Base-by-base conservation (phyloP, 1,284 basidiomycete species). In the Trichosporon coremiiforme region DNA sequence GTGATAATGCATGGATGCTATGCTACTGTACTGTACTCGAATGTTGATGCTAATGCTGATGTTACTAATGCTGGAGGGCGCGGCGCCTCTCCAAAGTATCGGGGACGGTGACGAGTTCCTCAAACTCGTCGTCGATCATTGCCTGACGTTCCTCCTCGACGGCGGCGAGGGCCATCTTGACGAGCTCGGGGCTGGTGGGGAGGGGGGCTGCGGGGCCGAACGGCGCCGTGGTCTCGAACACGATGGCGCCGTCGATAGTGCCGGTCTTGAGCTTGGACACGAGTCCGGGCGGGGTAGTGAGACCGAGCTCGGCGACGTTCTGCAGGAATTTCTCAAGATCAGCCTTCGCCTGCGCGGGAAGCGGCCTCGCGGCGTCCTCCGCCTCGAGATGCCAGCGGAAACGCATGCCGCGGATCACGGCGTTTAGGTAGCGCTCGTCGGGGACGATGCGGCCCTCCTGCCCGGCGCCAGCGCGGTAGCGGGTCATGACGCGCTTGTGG, bases 391-490 rank as follows among this genome's bases (percentile, higher is more conserved):
- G 2, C 66, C 68, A 74, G 15, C 55, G 47, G n/a, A 31, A 15
- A 6, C n/a, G 6, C 25, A 68, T 33, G 2, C 73, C 75, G 0
- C 57, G 38, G 22, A 75, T 72, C n/a, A 75, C 65, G 0, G 71
- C 67, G 12, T 73, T 55, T 65, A 76, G 77, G 66, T 75, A 78
- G 3, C 65, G 64, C 31, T 70, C 68, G 31, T 73, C 71, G 15
- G 70, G 71, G 31, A 55, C 47, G 29, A 57, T 45, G 41, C 29
- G n/a, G 9, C 36, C 65, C 45, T 60, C 70, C 35, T 68, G 50
- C 22, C 25, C 63, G 4, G 17, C n/a, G 17, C 57, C 60, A 7
- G 60, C 53, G 12, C 25, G 22, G 9, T 68, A 55, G 20, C 45
- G 53, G 22, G 2, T n/a, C 20, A 55, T 62, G 17, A 69, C 22